Conservation (phyloP, 352 stramenopile genomes). For the Phytophthora hibernalis region DNA sequence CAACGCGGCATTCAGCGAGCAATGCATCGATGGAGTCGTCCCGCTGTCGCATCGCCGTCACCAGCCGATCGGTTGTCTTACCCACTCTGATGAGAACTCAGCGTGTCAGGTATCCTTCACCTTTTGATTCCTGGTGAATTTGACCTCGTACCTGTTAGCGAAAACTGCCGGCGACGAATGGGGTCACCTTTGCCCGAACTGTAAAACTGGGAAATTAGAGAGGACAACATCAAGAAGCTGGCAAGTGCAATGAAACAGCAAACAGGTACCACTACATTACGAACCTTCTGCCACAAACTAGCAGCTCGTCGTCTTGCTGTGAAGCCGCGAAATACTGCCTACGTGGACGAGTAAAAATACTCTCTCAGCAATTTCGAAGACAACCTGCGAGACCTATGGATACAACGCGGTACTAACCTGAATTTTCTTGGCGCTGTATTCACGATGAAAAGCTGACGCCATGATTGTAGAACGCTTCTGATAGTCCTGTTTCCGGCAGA, state of each 20-base stretch:
- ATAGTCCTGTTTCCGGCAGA: conserved; percentile 88
- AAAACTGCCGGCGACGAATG: conserved; percentile 64
- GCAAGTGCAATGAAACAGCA: background rate
- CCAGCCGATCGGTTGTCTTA: conserved; percentile 62
- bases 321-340: conserved; percentile 51
- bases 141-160: conserved; percentile 53
- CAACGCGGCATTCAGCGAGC: conserved; percentile 77
- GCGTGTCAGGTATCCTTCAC: background rate
- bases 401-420: conserved; percentile 45
- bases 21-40: conserved; percentile 87
- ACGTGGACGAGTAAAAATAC: background rate
- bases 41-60: conserved; percentile 60
- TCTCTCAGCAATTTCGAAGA: background rate
- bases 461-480: conserved; percentile 71
- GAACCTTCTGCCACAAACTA: conserved; percentile 45
- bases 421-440: conserved; percentile 60
- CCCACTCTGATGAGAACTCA: conserved; percentile 49
- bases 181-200: conserved; percentile 63
- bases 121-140: background rate
- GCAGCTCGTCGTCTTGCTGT: conserved; percentile 28
- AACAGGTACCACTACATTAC: background rate
- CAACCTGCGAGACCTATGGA: background rate
- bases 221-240: background rate
- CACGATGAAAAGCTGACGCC: conserved; percentile 55
- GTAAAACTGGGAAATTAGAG: conserved; percentile 63